These are phyloP conservation scores for Saccharata proteae DNA, from an alignment of 2,329 filamentous ascomycete species.

Conservation along the genomic window DNA sequence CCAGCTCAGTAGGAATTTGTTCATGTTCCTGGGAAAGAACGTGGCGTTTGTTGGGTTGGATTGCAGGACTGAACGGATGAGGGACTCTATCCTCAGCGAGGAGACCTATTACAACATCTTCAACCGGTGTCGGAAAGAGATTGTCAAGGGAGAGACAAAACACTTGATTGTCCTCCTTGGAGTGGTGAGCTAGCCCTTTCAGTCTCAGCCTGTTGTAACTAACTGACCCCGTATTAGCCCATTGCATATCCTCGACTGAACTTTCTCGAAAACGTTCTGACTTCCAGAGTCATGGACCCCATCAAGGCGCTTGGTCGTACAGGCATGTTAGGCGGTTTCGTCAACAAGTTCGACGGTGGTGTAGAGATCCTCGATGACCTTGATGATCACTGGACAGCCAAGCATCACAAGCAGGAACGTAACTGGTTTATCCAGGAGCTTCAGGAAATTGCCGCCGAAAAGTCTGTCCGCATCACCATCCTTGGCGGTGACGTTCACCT, in stretches of 20 bases:
- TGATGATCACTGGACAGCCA: slow-evolving; percentile 96
- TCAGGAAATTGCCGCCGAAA: slow-evolving; percentile 85
- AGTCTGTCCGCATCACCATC: slow-evolving; percentile 83
- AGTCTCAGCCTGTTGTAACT: background rate
- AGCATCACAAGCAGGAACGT: slow-evolving; percentile 83
- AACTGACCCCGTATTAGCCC: slow-evolving; percentile 17
- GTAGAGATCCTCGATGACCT: slow-evolving; percentile 86
- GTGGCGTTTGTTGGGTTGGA: slow-evolving; percentile 79
- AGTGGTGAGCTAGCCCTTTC: slow-evolving; percentile 42
- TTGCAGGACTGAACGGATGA: slow-evolving; percentile 79
- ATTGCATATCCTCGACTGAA: slow-evolving; percentile 36
- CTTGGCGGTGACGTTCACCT: slow-evolving; percentile 91
- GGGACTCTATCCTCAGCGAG: slow-evolving; percentile 66
- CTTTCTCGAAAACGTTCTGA: slow-evolving; percentile 58
- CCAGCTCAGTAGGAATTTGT: slow-evolving; percentile 72
- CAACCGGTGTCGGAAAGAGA: slow-evolving; percentile 70
- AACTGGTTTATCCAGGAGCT: slow-evolving; percentile 79
- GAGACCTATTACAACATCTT: slow-evolving; percentile 80
- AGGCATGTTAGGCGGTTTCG: slow-evolving; percentile 63
- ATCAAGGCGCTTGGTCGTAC: slow-evolving; percentile 78
- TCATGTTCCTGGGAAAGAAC: slow-evolving; percentile 68
- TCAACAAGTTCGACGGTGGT: slow-evolving; percentile 84
- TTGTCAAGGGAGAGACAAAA: slow-evolving; percentile 72
- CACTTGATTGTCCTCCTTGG: slow-evolving; percentile 82
- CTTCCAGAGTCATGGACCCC: slow-evolving; percentile 74